These are phyloP conservation scores for Lentinula sp. DNA, from an alignment of 768 basidiomycete genomes.

Conservation along the genomic window DNA sequence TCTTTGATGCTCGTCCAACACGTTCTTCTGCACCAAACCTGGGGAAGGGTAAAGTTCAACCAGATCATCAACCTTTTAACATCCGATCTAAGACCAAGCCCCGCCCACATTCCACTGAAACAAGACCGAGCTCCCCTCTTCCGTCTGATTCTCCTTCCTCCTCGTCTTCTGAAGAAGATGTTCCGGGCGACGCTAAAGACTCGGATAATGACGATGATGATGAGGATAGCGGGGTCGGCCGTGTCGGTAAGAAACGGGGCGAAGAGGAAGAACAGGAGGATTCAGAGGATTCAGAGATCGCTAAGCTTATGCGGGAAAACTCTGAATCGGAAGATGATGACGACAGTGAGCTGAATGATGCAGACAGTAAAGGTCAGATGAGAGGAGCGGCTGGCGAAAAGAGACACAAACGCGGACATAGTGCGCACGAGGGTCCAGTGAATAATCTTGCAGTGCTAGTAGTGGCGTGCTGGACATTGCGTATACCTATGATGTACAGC, in stretches of 20 bases:
- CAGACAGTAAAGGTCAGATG: conserved; percentile 5
- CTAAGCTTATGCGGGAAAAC: conserved; percentile 35
- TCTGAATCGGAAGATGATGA: conserved; percentile 35
- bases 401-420: conserved; percentile 10
- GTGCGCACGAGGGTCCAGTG: conserved; percentile 30
- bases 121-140: neutral
- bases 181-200: conserved; percentile 6
- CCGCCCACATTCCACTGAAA: neutral
- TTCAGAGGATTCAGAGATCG: conserved; percentile 30
- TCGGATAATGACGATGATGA: conserved; percentile 11
- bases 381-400: neutral
- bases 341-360: conserved; percentile 20
- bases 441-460: conserved; percentile 64
- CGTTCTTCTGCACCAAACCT: conserved; percentile 16
- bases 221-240: conserved; percentile 8
- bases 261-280: conserved; percentile 11
- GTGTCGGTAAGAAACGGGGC: conserved; percentile 10
- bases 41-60: conserved; percentile 18
- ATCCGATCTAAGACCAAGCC: neutral
- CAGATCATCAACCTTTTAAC: neutral
- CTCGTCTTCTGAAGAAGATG: conserved; percentile 17
- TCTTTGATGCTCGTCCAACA: neutral
- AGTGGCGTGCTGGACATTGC: conserved; percentile 73
- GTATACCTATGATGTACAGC: conserved; percentile 68
- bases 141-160: conserved; percentile 2